Evolutionary conservation across 2,329 filamentous ascomycete species (phyloP).

Genomic region (Elsinoe arachidis): DNA sequence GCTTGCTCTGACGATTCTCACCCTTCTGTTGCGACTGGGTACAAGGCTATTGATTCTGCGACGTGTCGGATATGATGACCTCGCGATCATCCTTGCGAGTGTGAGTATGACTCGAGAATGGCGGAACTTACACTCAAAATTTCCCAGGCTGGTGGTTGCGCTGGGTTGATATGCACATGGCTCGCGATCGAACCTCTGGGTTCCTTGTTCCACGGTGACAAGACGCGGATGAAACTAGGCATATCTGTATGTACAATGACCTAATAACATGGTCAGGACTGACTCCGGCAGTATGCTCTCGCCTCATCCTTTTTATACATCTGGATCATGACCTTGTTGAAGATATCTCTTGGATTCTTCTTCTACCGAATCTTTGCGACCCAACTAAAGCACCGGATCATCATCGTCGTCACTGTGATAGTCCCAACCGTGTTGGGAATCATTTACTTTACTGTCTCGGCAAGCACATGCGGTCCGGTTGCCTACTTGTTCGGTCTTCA

Average conservation of each 20-base stretch:
- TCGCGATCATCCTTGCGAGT: background rate
- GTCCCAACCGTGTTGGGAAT: constrained; percentile 36
- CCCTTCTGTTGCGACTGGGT: background rate
- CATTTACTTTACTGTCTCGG: constrained; percentile 40
- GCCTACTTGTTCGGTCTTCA: constrained; percentile 29
- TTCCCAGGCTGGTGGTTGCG: background rate
- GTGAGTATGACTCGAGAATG: background rate
- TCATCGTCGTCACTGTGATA: constrained; percentile 36
- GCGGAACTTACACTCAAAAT: background rate
- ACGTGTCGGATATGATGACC: background rate
- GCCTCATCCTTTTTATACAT: constrained; percentile 31
- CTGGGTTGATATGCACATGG: background rate
- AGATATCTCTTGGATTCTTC: constrained; percentile 42
- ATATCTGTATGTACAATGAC: background rate
- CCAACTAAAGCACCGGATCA: constrained; percentile 32
- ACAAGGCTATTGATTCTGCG: background rate
- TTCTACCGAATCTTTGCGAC: constrained; percentile 41
- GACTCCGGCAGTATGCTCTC: background rate
- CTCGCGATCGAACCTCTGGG: background rate
- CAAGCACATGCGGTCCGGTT: constrained; percentile 44
- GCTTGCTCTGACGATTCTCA: background rate
- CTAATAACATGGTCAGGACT: background rate
- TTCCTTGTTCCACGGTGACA: background rate
- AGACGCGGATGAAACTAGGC: background rate
- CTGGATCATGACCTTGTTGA: constrained; percentile 36